Conservation (phyloP, 2,329 filamentous ascomycete species). For the Nemania sp. region DNA sequence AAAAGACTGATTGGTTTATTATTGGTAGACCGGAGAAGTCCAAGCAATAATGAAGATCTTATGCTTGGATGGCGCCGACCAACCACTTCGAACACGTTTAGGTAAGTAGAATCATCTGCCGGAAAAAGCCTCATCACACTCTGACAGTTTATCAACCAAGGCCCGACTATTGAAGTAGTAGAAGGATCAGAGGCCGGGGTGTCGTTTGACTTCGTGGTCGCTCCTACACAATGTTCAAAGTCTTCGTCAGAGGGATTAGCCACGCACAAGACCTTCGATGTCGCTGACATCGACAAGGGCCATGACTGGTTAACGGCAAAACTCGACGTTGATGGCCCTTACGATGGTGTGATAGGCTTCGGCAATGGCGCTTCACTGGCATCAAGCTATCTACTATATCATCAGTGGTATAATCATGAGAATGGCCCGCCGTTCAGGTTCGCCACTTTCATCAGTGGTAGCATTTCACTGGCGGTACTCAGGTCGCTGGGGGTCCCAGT, state of each 20-base stretch:
- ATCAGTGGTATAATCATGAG: conserved; percentile 37
- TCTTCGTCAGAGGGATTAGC: conserved; percentile 6
- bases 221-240: conserved; percentile 20
- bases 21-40: too few species aligned
- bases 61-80: conserved; percentile 26
- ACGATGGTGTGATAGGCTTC: conserved; percentile 36
- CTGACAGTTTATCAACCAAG: conserved; percentile 8
- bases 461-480: conserved; percentile 38
- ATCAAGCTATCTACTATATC: conserved; percentile 46
- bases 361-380: conserved; percentile 43
- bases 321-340: conserved; percentile 34
- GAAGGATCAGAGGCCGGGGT: conserved; percentile 16
- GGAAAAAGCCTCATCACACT: not conserved
- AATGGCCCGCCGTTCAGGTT: conserved; percentile 42
- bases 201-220: conserved; percentile 32
- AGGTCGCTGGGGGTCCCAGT: conserved; percentile 41
- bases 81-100: conserved; percentile 22
- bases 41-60: conserved; percentile 24
- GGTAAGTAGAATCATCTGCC: conserved; percentile 17
- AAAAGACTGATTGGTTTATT: too few species aligned
- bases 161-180: not conserved
- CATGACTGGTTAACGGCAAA: conserved; percentile 43
- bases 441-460: conserved; percentile 47
- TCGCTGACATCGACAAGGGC: conserved; percentile 40
- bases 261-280: conserved; percentile 28